These are phyloP conservation scores for Sedum album DNA, from an alignment of 164 flowering plant species.

Conservation along the genomic window DNA sequence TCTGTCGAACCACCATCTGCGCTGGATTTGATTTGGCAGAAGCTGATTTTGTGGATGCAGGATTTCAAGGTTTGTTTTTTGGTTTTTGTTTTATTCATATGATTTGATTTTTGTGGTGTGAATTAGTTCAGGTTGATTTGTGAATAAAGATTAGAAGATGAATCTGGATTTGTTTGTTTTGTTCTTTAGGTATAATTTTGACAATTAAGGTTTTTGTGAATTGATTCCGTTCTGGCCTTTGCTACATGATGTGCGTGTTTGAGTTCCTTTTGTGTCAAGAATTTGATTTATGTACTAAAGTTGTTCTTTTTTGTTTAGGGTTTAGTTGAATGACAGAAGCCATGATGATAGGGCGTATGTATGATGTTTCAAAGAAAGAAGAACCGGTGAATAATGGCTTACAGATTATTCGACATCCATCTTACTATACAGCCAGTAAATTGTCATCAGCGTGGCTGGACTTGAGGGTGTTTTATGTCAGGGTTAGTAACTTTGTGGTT, in stretches of 20 bases:
- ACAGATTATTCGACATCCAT: constrained; percentile 32
- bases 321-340: constrained; percentile 1
- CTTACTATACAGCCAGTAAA: constrained; percentile 21
- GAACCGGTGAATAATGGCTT: constrained; percentile 20
- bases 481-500: constrained; percentile 55
- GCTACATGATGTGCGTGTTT: no score
- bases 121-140: no score
- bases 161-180: no score
- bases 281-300: not conserved
- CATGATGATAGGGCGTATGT: not conserved
- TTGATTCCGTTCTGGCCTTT: no score
- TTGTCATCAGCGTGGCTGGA: constrained; percentile 54
- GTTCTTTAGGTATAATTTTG: no score
- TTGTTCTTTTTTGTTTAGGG: not conserved
- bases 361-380: constrained; percentile 21
- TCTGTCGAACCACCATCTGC: not conserved
- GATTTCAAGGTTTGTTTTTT: not conserved
- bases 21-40: not conserved
- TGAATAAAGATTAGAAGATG: no score
- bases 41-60: not conserved
- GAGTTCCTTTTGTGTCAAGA: no score
- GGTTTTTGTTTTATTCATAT: no score
- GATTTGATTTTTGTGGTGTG: not conserved
- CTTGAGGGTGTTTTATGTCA: constrained; percentile 72
- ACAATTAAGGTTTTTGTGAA: no score